Percentiles rank a stretch among this genome's conserved stretches.
These are phyloP conservation scores for Corchorus olitorius DNA, from an alignment of 345 rosid genomes.

Conservation along the genomic window DNA sequence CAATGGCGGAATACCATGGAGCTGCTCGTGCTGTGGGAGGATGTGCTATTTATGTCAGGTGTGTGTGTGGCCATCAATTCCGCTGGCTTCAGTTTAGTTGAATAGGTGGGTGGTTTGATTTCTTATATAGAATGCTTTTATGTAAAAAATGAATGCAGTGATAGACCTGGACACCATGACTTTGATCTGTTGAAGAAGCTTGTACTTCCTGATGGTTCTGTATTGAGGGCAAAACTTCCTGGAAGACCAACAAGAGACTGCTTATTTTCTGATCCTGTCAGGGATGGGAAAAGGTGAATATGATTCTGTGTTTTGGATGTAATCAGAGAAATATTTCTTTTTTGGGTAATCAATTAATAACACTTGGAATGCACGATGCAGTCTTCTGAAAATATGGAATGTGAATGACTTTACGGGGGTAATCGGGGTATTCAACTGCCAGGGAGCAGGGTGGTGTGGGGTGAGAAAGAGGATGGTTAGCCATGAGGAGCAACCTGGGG, in stretches of 20 bases:
- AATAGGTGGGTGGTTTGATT: background rate
- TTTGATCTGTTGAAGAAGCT: constrained; percentile 62
- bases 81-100: background rate
- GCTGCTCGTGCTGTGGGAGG: constrained; percentile 75
- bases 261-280: constrained; percentile 61
- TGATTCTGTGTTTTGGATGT: background rate
- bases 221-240: constrained; percentile 69
- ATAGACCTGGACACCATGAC: constrained; percentile 70
- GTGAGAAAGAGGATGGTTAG: constrained; percentile 55
- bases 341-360: no score
- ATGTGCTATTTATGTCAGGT: constrained; percentile 68
- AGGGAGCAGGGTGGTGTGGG: constrained; percentile 72
- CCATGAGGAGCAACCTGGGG: constrained; percentile 55
- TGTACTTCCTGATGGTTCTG: constrained; percentile 66
- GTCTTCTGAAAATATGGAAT: constrained; percentile 69
- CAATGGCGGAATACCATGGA: constrained; percentile 76
- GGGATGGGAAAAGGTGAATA: constrained; percentile 59
- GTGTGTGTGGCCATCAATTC: background rate
- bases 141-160: constrained; percentile 36
- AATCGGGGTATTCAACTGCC: constrained; percentile 66
- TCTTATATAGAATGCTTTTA: background rate
- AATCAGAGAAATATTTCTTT: background rate
- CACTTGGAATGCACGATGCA: constrained; percentile 21
- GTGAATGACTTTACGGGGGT: constrained; percentile 59
- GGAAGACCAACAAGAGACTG: constrained; percentile 72